Conservation (phyloP, 192 early-diverging fungal species). For the Anaeromyces robustus region DNA sequence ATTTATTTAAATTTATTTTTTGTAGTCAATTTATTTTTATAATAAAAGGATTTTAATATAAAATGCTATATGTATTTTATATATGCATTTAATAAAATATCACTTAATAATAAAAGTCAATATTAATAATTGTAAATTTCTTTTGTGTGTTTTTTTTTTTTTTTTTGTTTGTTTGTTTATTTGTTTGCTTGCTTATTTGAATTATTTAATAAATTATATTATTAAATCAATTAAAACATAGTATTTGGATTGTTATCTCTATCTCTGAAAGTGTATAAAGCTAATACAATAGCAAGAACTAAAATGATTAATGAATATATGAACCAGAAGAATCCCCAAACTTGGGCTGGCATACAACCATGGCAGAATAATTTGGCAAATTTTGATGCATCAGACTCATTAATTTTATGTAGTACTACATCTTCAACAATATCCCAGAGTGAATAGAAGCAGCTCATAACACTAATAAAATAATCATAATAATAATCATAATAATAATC, state of each 20-base stretch:
- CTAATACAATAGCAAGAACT: constrained; percentile 56
- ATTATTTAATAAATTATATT: background rate
- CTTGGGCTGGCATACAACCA: constrained; percentile 40
- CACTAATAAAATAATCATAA: constrained; percentile 13
- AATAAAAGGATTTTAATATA: too few species aligned
- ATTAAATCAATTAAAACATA: background rate
- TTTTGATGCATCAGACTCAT: constrained; percentile 82
- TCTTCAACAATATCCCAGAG: constrained; percentile 96
- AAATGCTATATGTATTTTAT: too few species aligned
- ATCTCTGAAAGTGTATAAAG: constrained; percentile 55
- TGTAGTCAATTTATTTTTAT: too few species aligned
- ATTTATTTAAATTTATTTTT: too few species aligned
- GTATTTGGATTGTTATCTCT: background rate
- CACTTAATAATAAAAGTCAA: too few species aligned
- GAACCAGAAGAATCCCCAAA: constrained; percentile 89
- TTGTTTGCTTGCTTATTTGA: too few species aligned
- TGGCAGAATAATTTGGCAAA: constrained; percentile 65
- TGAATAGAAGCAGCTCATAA: constrained; percentile 85
- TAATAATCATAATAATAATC: background rate
- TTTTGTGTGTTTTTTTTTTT: too few species aligned
- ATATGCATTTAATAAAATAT: too few species aligned
- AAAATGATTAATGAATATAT: constrained; percentile 70
- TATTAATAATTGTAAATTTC: too few species aligned
- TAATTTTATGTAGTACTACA: constrained; percentile 66
- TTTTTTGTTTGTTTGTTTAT: too few species aligned